Percentiles rank a stretch among this genome's conserved stretches.
These are phyloP conservation scores for Hypoxylon sp. DNA, from an alignment of 2,329 filamentous ascomycete genomes.

Conservation along the genomic window DNA sequence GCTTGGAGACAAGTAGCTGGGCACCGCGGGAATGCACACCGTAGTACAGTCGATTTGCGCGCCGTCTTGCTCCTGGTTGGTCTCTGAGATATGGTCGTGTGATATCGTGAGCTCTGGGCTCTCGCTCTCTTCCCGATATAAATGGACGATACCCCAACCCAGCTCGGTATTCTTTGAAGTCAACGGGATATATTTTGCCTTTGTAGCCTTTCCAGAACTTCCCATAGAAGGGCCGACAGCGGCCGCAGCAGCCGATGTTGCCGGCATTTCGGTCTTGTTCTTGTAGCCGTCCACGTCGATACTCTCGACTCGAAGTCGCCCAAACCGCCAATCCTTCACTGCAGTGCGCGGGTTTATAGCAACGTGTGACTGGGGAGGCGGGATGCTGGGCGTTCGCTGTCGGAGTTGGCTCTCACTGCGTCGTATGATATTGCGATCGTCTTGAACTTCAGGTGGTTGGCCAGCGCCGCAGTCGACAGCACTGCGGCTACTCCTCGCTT, in stretches of 20 bases:
- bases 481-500: slow-evolving; percentile 37
- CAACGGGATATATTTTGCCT: slow-evolving; percentile 81
- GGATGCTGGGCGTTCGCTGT: slow-evolving; percentile 57
- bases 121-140: slow-evolving; percentile 89
- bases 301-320: slow-evolving; percentile 81
- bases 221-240: slow-evolving; percentile 67
- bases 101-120: slow-evolving; percentile 66
- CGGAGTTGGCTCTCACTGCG: slow-evolving; percentile 57
- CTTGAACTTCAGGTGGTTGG: slow-evolving; percentile 51
- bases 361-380: slow-evolving; percentile 57
- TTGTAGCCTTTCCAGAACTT: slow-evolving; percentile 79
- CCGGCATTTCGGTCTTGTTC: slow-evolving; percentile 52
- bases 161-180: slow-evolving; percentile 77
- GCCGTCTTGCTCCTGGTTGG: slow-evolving; percentile 48
- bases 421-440: slow-evolving; percentile 55
- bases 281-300: slow-evolving; percentile 73
- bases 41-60: slow-evolving; percentile 77
- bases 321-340: slow-evolving; percentile 82
- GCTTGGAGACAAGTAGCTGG: slow-evolving; percentile 90
- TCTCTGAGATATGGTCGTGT: slow-evolving; percentile 45
- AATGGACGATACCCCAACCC: slow-evolving; percentile 92
- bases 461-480: slow-evolving; percentile 66
- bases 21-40: slow-evolving; percentile 92
- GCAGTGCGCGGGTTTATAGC: slow-evolving; percentile 64
- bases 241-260: slow-evolving; percentile 62